Evolutionary conservation across 148 eudicot genomes (phyloP), one percentile per base, ranked within the genome.

Genomic region (Arbutus unedo): DNA sequence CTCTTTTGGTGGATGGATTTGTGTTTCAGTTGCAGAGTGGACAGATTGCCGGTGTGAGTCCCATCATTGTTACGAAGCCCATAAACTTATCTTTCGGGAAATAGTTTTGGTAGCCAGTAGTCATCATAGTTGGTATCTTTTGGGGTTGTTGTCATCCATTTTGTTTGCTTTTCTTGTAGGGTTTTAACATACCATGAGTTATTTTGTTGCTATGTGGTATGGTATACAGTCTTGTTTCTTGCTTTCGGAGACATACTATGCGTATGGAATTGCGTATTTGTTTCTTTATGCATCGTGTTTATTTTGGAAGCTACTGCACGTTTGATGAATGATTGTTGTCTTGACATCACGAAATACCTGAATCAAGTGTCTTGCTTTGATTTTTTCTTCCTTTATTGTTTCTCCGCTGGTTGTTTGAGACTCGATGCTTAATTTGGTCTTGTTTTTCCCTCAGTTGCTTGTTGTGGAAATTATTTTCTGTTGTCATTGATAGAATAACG

Each of bases 221-320:
- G 18, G 48, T 48, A n/a, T 48, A 79, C 13, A 23, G 59, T 25
- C 16, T 66, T 66, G 16, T 79, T 64, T 23, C 6, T 48, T 31
- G n/a, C 11, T 11, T 78, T 45, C 14, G 2, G 47, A 6, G 53
- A 57, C 5, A 6, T 56, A 44, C 23, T 57, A 54, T 49, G 8
- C 54, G 0, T 15, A 66, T 50, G 49, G 48, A 66, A 48, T 31
- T 80, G 23, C 48, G 21, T 79, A 6, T 47, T 47, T 21, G 11
- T n/a, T 19, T 45, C 38, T 23, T 62, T 62, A n/a, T 47, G 55
- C 55, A 21, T 25, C 50, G 4, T 6, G 44, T 78, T 43, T 78
- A 57, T 3, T 56, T 44, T 56, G 68, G 53, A 78, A 78, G 70
- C 68, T 78, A 57, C 53, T 56, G 50, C n/a, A 43, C 41, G n/a